These are phyloP conservation scores for Fagus crenata DNA, from an alignment of 306 rosid species.

Conservation along the genomic window DNA sequence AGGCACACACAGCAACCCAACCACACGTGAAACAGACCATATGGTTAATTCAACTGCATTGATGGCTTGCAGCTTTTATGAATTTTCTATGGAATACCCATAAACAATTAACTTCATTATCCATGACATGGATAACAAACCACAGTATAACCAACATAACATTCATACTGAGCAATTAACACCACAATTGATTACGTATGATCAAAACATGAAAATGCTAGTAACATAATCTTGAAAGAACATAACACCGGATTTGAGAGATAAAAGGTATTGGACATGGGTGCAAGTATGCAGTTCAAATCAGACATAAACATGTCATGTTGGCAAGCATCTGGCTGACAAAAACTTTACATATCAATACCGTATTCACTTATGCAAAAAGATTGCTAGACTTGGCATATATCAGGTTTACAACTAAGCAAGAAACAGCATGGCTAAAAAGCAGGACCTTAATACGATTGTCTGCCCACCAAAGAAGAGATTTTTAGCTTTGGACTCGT, in stretches of 20 bases:
- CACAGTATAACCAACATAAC: neutral
- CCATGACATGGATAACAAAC: neutral
- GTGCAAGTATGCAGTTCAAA: neutral
- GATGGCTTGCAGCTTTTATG: neutral
- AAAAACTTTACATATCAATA: neutral
- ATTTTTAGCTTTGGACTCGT: slow-evolving; percentile 48
- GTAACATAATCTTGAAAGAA: neutral
- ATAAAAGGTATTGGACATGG: too few species aligned
- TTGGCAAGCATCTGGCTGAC: neutral
- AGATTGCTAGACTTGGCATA: neutral
- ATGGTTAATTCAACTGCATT: slow-evolving; percentile 1
- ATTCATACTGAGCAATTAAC: neutral
- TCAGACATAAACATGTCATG: neutral
- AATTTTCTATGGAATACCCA: neutral
- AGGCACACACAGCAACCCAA: neutral
- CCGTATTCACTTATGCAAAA: slow-evolving; percentile 12
- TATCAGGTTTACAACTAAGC: slow-evolving; percentile 23
- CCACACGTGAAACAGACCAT: neutral
- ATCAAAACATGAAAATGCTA: neutral
- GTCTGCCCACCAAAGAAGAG: slow-evolving; percentile 53
- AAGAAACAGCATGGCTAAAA: slow-evolving; percentile 31
- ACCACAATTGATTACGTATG: neutral
- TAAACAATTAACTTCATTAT: neutral
- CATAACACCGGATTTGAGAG: neutral
- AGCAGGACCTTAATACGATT: slow-evolving; percentile 62